Percentiles rank a stretch among this genome's conserved stretches.
Conservation (phyloP, 352 stramenopile species). For the Peronospora tabacina region DNA sequence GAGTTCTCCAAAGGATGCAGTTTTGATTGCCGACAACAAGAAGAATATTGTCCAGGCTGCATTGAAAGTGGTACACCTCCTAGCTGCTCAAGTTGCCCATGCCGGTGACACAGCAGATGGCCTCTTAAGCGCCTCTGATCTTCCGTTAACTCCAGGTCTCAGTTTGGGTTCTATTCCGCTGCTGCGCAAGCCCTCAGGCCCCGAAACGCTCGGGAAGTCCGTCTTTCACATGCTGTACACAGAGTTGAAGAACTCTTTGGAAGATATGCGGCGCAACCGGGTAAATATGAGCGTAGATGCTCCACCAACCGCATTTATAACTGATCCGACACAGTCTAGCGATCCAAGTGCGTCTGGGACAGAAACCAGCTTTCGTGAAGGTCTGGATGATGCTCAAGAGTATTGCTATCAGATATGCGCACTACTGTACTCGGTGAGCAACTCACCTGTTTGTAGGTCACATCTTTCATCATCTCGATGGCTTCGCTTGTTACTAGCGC, state of each 20-base stretch:
- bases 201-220: constrained; percentile 84
- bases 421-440: constrained; percentile 82
- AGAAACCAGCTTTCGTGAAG: constrained; percentile 29
- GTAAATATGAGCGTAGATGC: constrained; percentile 12
- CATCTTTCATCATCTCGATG: constrained; percentile 80
- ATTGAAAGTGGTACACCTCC: constrained; percentile 81
- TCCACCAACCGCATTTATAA: constrained; percentile 22
- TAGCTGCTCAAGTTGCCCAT: constrained; percentile 84
- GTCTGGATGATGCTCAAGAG: constrained; percentile 56
- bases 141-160: constrained; percentile 36
- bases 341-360: constrained; percentile 34
- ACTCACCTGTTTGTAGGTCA: constrained; percentile 66
- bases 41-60: constrained; percentile 83
- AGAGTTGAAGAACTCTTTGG: constrained; percentile 80
- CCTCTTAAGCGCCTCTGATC: constrained; percentile 45
- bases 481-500: constrained; percentile 71
- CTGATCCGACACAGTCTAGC: constrained; percentile 34
- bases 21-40: constrained; percentile 38
- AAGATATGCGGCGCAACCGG: constrained; percentile 50
- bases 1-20: constrained; percentile 32
- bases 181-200: constrained; percentile 73
- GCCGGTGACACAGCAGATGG: constrained; percentile 56
- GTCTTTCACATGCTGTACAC: constrained; percentile 90
- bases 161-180: constrained; percentile 66
- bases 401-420: constrained; percentile 89